Base-by-base conservation (phyloP, 345 rosid species). In the Syzygium jambos region DNA sequence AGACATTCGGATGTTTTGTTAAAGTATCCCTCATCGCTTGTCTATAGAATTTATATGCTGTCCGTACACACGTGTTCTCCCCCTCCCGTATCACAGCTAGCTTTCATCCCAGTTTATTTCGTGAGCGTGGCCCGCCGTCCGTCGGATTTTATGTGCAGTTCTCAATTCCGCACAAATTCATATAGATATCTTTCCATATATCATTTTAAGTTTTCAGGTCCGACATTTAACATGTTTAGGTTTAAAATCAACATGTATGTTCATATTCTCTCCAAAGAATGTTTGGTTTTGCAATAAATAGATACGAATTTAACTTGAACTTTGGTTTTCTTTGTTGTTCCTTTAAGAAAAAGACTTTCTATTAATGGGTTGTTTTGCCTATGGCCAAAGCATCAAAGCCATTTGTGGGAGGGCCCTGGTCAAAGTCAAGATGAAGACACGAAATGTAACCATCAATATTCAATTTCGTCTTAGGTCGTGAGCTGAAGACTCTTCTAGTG, bases 51-150 rank as follows among this genome's bases (percentile, higher is more conserved):
- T 19, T 34, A 68, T 34, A 29, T 30, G 6, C 46, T 34, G 13
- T 68, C 23, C 46, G 1, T 68, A 4, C 46, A 34, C 13, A 56
- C 11, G 5, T 56, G 11, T 23, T 23, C 61, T 56, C 27, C 25
- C 46, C 34, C 46, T 34, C 19, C 1, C 2, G 11, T 68, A 68
- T 34, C 11, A 30, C 12, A 30, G 1, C 13, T 0, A 11, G 6
- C 34, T 68, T 68, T 11, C 6, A 34, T 68, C 46, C 3, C 6
- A 34, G 2, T 34, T 73, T 73, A 34, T 22, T 73, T 68, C 21
- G 1, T 21, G 3, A 9, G 25, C 0, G 1, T 10, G 11, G 0
- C 9, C 46, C 43, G 25, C 23, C 9, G 1, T 68, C 23, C 6
- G 0, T 68, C 3, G 11, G 38, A 34, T 17, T 34, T 34, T 73